phyloP scores from a whole-genome alignment of 2,329 filamentous ascomycete species.

The Rutstroemia sp. region DNA sequence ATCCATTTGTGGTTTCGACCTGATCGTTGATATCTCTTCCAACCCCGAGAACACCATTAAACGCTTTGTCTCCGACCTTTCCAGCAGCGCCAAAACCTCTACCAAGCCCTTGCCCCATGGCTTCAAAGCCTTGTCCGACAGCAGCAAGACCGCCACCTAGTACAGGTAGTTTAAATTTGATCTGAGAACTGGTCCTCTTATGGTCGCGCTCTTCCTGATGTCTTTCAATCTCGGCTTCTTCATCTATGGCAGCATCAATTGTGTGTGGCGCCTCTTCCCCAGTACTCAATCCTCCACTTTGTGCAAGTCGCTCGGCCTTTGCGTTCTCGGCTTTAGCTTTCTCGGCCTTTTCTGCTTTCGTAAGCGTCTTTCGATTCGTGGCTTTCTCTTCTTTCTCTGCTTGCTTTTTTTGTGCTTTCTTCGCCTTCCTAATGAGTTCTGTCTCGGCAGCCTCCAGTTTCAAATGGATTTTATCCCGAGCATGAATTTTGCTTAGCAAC shows the following conservation, averaged over 20 bases:
- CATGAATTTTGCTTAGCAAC: conserved; percentile 75
- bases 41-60: conserved; percentile 39
- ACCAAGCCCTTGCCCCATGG: conserved; percentile 22
- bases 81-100: conserved; percentile 23
- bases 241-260: conserved; percentile 39
- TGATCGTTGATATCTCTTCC: conserved; percentile 44
- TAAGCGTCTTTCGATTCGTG: conserved; percentile 25
- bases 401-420: conserved; percentile 69
- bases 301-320: conserved; percentile 37
- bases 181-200: conserved; percentile 11
- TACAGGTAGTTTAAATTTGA: conserved; percentile 19
- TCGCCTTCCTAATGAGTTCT: conserved; percentile 70
- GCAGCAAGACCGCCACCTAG: conserved; percentile 21
- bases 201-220: conserved; percentile 11
- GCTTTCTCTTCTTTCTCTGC: conserved; percentile 31
- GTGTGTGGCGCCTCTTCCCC: conserved; percentile 48
- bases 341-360: conserved; percentile 30
- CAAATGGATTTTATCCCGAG: conserved; percentile 63
- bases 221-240: conserved; percentile 26
- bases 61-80: conserved; percentile 36
- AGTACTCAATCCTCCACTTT: conserved; percentile 42
- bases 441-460: conserved; percentile 78
- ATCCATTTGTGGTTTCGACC: conserved; percentile 45
- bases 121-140: conserved; percentile 25
- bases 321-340: conserved; percentile 29